Percentiles rank a stretch among this genome's conserved stretches.
Evolutionary conservation across 257 asterid genomes (phyloP).

Genomic region (Penstemon newberryi): DNA sequence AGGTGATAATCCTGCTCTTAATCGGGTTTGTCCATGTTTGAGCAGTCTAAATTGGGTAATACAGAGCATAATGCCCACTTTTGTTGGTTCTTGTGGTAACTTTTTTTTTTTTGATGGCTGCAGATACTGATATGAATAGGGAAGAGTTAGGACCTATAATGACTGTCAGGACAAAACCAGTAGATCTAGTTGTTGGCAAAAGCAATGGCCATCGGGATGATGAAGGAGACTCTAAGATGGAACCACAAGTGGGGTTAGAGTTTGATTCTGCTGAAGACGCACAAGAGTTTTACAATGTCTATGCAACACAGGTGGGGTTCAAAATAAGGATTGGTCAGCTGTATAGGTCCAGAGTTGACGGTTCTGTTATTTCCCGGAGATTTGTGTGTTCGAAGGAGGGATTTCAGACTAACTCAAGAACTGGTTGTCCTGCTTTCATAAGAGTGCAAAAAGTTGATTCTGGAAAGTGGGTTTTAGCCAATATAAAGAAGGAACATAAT

Average conservation of each 20-base stretch:
- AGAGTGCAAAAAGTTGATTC: slow-evolving; percentile 80
- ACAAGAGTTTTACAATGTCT: slow-evolving; percentile 70
- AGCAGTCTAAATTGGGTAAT: slow-evolving; percentile 8
- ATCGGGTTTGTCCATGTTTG: not conserved
- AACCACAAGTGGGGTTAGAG: slow-evolving; percentile 77
- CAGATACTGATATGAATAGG: slow-evolving; percentile 74
- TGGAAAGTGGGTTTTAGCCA: slow-evolving; percentile 88
- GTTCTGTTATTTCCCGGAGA: slow-evolving; percentile 83
- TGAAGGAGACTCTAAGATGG: slow-evolving; percentile 62
- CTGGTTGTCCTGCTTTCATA: slow-evolving; percentile 91
- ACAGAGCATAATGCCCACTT: slow-evolving; percentile 1
- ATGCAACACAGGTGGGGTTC: slow-evolving; percentile 76
- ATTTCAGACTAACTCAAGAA: slow-evolving; percentile 81
- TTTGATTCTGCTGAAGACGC: slow-evolving; percentile 88
- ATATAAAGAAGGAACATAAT: slow-evolving; percentile 81
- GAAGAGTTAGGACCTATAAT: slow-evolving; percentile 54
- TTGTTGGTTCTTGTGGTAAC: slow-evolving; percentile 2
- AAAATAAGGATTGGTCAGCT: slow-evolving; percentile 91
- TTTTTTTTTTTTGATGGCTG: slow-evolving; percentile 20
- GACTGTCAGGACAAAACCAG: slow-evolving; percentile 69
- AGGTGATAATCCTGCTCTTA: not conserved
- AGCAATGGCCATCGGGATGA: slow-evolving; percentile 51
- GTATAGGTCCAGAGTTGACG: slow-evolving; percentile 82
- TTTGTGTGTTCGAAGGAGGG: slow-evolving; percentile 94
- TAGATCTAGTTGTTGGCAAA: slow-evolving; percentile 41